Conservation (phyloP, 176 grass and related monocot species). For the Cenchrus americanus region DNA sequence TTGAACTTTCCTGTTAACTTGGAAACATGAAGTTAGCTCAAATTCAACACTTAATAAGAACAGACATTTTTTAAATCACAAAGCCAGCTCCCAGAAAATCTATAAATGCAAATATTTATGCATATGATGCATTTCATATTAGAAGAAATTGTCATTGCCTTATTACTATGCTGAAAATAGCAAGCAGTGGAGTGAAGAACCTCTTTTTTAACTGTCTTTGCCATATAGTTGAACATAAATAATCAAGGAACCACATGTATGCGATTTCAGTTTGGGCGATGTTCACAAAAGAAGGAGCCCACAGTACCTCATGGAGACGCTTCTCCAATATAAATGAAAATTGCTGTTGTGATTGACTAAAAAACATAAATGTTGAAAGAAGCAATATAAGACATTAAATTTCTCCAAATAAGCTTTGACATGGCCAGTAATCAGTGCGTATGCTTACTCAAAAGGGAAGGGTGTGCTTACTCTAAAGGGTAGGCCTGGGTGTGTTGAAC, state of each 20-base stretch:
- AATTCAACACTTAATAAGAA: background rate
- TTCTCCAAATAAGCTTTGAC: constrained; percentile 22
- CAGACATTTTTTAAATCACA: background rate
- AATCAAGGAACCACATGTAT: background rate
- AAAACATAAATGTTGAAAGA: constrained; percentile 25
- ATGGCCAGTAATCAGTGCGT: constrained; percentile 10
- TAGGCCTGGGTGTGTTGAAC: constrained; percentile 28
- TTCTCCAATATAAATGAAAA: constrained; percentile 8
- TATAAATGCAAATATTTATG: constrained; percentile 12
- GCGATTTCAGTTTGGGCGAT: constrained; percentile 1
- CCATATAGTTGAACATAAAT: background rate
- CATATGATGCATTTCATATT: constrained; percentile 4
- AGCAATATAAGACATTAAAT: background rate
- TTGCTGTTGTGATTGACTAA: constrained; percentile 14
- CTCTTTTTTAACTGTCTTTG: constrained; percentile 6
- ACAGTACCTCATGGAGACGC: background rate
- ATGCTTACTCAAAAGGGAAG: constrained; percentile 28
- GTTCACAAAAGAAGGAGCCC: constrained; percentile 20
- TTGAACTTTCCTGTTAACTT: background rate
- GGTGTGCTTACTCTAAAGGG: constrained; percentile 35
- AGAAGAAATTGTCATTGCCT: background rate
- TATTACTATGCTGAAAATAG: background rate
- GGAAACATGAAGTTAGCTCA: background rate
- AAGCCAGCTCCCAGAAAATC: background rate
- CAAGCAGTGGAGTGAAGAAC: background rate